A percentile compares a stretch with the other conserved stretches of the same genome.
These are phyloP conservation scores for Recurvomyces mirabilis DNA, from an alignment of 495 filamentous ascomycete genomes.

Conservation along the genomic window DNA sequence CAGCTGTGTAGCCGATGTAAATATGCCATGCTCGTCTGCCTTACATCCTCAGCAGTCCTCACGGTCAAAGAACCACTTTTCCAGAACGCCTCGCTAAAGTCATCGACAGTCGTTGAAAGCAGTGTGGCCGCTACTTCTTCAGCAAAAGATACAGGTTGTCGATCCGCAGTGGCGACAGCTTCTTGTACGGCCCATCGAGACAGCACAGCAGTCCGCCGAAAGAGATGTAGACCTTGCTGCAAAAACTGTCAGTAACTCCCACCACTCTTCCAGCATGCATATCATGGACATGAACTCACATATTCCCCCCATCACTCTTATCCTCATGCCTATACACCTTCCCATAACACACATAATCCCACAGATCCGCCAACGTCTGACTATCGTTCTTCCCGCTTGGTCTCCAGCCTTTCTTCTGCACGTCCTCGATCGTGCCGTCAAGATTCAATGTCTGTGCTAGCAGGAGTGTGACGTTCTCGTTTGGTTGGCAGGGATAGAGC, in stretches of 20 bases:
- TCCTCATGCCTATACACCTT: constrained; percentile 98
- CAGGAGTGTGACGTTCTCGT: constrained; percentile 65
- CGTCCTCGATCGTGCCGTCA: constrained; percentile 65
- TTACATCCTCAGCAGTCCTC: too few species aligned
- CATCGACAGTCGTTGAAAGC: background rate
- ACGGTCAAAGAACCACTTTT: too few species aligned
- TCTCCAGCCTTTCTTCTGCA: constrained; percentile 27
- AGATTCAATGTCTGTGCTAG: constrained; percentile 74
- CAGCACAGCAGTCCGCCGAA: constrained; percentile 86
- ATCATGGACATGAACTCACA: constrained; percentile 47
- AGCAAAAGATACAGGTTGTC: constrained; percentile 88
- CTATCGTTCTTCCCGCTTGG: constrained; percentile 79
- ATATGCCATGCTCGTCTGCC: background rate
- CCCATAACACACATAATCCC: constrained; percentile 93
- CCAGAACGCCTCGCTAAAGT: constrained; percentile 23
- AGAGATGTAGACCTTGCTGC: constrained; percentile 80
- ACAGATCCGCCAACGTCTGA: constrained; percentile 74
- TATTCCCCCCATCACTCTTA: constrained; percentile 60
- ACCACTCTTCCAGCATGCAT: constrained; percentile 4
- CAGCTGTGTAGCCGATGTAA: background rate
- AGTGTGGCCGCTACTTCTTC: constrained; percentile 55
- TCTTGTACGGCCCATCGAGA: constrained; percentile 90
- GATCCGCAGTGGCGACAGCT: constrained; percentile 76
- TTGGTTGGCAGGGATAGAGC: constrained; percentile 63
- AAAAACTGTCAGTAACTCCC: constrained; percentile 12